Base-by-base conservation (phyloP, 306 rosid genomes). In the Ormosia emarginata region DNA sequence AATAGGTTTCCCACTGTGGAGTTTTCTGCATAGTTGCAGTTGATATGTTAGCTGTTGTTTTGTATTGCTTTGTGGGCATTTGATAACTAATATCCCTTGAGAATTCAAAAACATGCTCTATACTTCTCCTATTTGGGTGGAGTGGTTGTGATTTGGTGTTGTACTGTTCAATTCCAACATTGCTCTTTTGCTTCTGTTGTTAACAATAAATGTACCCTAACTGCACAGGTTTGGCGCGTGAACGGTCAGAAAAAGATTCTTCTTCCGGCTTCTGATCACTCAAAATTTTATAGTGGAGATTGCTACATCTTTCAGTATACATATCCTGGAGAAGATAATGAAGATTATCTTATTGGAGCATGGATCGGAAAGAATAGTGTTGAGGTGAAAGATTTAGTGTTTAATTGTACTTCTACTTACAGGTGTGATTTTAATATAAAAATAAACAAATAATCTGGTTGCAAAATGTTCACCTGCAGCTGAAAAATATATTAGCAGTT, bases 291-390 rank as follows among this genome's bases (percentile, higher is more conserved):
- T 74, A 80, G 94, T 17, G 98, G 98, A 61, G 94, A 94, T 83
- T 94, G 97, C 91, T 94, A 81, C 83, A 92, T 94, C 81, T 94
- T 94, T 82, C 97, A 90, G 78, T 94, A 94, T 78, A 53, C 95
- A 12, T 94, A 89, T 79, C 88, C 97, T 9, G 97, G 97, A 58
- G 98, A 94, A 63, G 97, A 94, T 59, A 94, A 88, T 75, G 98
- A 94, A 78, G 98, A 94, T 69, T 84, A 84, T 77, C 90, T 94
- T 58, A 83, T 94, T 32, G 98, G 95, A 87, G 92, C 97, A 18
- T 94, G 97, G 97, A 87, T 94, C 64, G 98, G 98, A 58, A 92
- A 87, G 89, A 90, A 82, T 64, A 94, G 98, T 32, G 87, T 84
- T 71, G 95, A 94, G 97, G 98, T 94, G 85, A 79, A 70, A 77